Base-by-base conservation (phyloP, 2,329 filamentous ascomycete species). In the Grosmannia clavigera region DNA sequence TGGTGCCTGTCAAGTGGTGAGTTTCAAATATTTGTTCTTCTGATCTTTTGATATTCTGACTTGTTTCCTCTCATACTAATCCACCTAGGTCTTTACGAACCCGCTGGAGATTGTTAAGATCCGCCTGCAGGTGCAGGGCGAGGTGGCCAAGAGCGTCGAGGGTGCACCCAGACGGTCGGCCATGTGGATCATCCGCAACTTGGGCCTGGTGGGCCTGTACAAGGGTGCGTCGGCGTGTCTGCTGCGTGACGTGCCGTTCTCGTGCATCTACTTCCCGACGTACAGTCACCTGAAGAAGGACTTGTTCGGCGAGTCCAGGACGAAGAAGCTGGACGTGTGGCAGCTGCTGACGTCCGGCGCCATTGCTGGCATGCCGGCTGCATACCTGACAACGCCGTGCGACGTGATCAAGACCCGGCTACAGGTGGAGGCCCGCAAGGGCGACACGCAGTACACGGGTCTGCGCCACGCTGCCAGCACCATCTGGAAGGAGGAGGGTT, bases 101-200 rank as follows among this genome's bases (percentile, higher is more conserved):
- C 94, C 94, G 31, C 84, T 99, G 22, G 94, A 99, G 74, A 99
- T 99, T 70, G 94, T 99, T 78, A 99, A 99, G 80, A 99, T 99
- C 71, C 88, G 94, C 66, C 84, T 99, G 58, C 94, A 99, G 74
- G 88, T 99, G 29, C 94, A 99, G 77, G 94, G 94, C 62, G 94
- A 99, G 75, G 85, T 96, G 51, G 87, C 90, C 65, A 97, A 96
- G 78, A 88, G 80, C 55, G 84, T 90, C 31, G 88, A 94, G 65
- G 87, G 86, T 61, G 82, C 87, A 19, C 90, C 89, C 58, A 92
- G 88, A 74, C 88, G 94, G 66, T 96, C 92, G 12, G 94, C 94
- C 61, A 88, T 97, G 78, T 99, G 94, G 94, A 97, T 99, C 67
- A 88, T 97, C 63, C 86, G 86, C 71, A 96, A 99, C 75, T 79